phyloP scores from a whole-genome alignment of 2,329 filamentous ascomycete species.

The Penicillium vulpinum region DNA sequence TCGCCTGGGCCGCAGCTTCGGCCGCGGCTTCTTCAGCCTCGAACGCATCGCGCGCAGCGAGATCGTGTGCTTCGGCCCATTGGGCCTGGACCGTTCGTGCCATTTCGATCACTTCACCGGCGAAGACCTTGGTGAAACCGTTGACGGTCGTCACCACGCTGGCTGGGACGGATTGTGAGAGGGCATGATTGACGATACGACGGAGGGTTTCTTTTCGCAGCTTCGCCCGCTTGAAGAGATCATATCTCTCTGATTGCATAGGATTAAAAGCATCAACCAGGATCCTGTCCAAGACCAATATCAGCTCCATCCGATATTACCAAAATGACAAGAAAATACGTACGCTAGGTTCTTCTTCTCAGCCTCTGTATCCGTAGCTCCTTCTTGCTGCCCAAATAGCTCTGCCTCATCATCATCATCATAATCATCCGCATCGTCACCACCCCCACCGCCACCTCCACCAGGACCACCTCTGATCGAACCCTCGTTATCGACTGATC shows the following conservation, averaged over 20 bases:
- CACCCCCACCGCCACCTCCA: constrained; percentile 44
- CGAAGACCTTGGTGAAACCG: constrained; percentile 66
- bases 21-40: constrained; percentile 59
- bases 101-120: constrained; percentile 65
- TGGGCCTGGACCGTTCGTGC: constrained; percentile 62
- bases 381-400: constrained; percentile 47
- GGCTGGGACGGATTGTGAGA: constrained; percentile 65
- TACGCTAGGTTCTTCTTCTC: constrained; percentile 54
- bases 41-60: constrained; percentile 56
- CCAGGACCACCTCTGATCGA: constrained; percentile 33
- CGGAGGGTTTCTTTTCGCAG: constrained; percentile 53
- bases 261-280: constrained; percentile 50
- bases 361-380: constrained; percentile 50
- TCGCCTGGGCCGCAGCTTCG: constrained; percentile 40
- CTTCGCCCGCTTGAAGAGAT: constrained; percentile 52
- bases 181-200: constrained; percentile 64
- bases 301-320: constrained; percentile 8
- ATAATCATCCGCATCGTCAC: constrained; percentile 52
- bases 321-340: constrained; percentile 22
- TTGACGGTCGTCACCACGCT: constrained; percentile 65
- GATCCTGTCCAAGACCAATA: constrained; percentile 31
- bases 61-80: constrained; percentile 51
- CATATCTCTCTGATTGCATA: constrained; percentile 51
- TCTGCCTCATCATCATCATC: constrained; percentile 51
- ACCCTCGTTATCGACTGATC: constrained; percentile 36